Evolutionary conservation across 23 red algal genomes (phyloP).

Genomic region (Gracilaria caudata): DNA sequence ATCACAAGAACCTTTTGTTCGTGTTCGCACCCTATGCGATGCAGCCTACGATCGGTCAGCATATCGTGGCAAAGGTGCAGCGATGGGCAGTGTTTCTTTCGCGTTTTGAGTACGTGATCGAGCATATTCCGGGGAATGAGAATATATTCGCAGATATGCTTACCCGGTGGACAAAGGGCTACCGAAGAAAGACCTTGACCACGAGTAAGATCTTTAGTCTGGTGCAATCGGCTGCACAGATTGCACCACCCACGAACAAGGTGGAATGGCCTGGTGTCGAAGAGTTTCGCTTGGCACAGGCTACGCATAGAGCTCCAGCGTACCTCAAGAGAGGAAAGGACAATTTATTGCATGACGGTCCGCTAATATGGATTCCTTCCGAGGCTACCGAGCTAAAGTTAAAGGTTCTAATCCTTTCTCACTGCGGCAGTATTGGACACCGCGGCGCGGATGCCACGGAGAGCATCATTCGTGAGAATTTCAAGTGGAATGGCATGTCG

Average conservation of each 20-base stretch:
- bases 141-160: conserved; percentile 60
- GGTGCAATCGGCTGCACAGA: not conserved
- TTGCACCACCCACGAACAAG: conserved; percentile 22
- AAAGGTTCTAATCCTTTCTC: conserved; percentile 6
- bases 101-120: conserved; percentile 35
- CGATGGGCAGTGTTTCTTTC: conserved; percentile 55
- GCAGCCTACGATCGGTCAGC: conserved; percentile 28
- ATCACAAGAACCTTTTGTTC: conserved; percentile 48
- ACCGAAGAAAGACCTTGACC: conserved; percentile 1
- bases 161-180: conserved; percentile 39
- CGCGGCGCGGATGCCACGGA: conserved; percentile 19
- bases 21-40: conserved; percentile 38
- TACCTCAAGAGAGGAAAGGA: not conserved
- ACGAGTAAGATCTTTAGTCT: not conserved
- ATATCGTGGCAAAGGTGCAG: conserved; percentile 30
- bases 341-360: not conserved
- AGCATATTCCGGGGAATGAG: conserved; percentile 36
- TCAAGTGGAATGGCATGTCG: conserved; percentile 31
- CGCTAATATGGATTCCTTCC: conserved; percentile 10
- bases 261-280: conserved; percentile 29
- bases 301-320: not conserved
- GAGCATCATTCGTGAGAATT: conserved; percentile 10
- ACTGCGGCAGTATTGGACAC: conserved; percentile 30
- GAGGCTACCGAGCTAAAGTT: conserved; percentile 33
- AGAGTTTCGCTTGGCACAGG: conserved; percentile 4